Conservation (phyloP, 2,329 filamentous ascomycete species). For the Penicillium glabrum region DNA sequence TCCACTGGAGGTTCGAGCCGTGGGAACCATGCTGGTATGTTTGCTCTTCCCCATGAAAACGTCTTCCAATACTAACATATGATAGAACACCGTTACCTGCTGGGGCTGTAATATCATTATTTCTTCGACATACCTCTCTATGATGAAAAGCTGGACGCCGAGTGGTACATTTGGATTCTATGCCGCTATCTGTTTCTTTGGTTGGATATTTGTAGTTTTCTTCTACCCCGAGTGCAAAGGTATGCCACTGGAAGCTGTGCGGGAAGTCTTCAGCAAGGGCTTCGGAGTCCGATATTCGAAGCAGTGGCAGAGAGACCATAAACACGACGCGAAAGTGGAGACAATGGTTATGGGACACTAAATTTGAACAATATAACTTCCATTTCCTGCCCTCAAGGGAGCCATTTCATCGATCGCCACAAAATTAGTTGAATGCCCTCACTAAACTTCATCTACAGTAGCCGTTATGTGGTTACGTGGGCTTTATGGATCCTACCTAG, state of each 20-base stretch:
- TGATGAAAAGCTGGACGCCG: conserved; percentile 52
- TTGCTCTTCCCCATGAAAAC: too few relatives aligned
- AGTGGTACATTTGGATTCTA: conserved; percentile 55
- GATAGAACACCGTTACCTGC: conserved; percentile 23
- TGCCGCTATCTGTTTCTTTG: conserved; percentile 49
- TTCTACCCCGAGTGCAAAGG: conserved; percentile 57
- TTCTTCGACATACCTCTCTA: conserved; percentile 49
- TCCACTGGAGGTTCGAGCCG: conserved; percentile 49
- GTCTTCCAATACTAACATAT: background rate
- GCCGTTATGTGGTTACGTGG: too few relatives aligned
- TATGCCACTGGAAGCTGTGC: conserved; percentile 56
- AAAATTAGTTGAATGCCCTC: too few relatives aligned
- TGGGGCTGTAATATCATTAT: conserved; percentile 38
- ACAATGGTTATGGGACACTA: conserved; percentile 1
- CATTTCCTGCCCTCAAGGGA: too few relatives aligned
- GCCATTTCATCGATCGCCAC: too few relatives aligned
- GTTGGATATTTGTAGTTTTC: conserved; percentile 50
- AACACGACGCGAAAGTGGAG: conserved; percentile 9
- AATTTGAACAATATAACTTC: background rate
- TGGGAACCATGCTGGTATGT: conserved; percentile 46
- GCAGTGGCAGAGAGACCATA: conserved; percentile 38
- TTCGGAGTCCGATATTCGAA: conserved; percentile 48
- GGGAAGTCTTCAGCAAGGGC: conserved; percentile 51
- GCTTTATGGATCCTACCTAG: too few relatives aligned
- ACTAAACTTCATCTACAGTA: too few relatives aligned